phyloP scores from a whole-genome alignment of 352 stramenopile genomes.

The Albugo laibachii region DNA sequence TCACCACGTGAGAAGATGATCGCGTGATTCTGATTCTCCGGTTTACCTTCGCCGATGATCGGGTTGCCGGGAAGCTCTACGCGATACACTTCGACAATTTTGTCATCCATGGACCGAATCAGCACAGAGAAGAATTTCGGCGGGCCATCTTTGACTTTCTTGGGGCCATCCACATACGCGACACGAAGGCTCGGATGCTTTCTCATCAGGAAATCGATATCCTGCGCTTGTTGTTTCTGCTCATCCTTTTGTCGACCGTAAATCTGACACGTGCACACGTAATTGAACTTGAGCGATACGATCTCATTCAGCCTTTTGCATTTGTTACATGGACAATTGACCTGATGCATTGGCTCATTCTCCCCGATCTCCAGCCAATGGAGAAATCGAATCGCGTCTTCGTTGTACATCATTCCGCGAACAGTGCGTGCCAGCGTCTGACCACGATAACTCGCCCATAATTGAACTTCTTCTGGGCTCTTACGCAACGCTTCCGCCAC shows the following conservation, averaged over 20 bases:
- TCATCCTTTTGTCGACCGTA: slow-evolving; percentile 77
- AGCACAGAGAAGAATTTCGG: slow-evolving; percentile 73
- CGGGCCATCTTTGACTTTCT: slow-evolving; percentile 73
- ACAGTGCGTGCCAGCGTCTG: slow-evolving; percentile 69
- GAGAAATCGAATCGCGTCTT: slow-evolving; percentile 68
- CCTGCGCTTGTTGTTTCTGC: slow-evolving; percentile 52
- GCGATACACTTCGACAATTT: slow-evolving; percentile 66
- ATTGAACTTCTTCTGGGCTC: slow-evolving; percentile 48
- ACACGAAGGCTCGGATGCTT: slow-evolving; percentile 63
- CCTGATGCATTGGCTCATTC: slow-evolving; percentile 72
- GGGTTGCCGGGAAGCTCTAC: slow-evolving; percentile 67
- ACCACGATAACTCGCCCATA: slow-evolving; percentile 73
- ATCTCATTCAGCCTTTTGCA: slow-evolving; percentile 69
- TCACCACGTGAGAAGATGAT: slow-evolving; percentile 77
- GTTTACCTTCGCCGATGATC: slow-evolving; percentile 77
- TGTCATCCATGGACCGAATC: slow-evolving; percentile 43
- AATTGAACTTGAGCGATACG: slow-evolving; percentile 78
- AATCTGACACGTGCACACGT: slow-evolving; percentile 76
- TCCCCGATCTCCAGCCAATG: slow-evolving; percentile 80
- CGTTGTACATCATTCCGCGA: slow-evolving; percentile 79
- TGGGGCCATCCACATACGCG: slow-evolving; percentile 69
- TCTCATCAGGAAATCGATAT: slow-evolving; percentile 56
- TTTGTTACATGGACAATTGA: slow-evolving; percentile 61
- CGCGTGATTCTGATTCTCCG: slow-evolving; percentile 79
- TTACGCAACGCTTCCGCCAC: slow-evolving; percentile 75